Percentiles rank a stretch among this genome's conserved stretches.
Conservation (phyloP, 352 stramenopile species). For the Pseudoperonospora humuli region DNA sequence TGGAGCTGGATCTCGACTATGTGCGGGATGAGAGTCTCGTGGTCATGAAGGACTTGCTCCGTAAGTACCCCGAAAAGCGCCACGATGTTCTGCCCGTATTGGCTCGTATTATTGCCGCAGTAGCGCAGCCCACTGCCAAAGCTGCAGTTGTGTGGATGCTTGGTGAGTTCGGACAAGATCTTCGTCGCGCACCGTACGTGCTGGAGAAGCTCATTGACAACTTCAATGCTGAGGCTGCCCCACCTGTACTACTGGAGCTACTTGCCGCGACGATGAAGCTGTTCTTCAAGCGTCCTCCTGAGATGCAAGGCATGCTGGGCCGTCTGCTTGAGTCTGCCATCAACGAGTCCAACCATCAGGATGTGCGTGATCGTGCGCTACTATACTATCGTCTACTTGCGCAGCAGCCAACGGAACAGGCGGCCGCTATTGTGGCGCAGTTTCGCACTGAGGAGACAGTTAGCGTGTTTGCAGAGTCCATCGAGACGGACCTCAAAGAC, state of each 20-base stretch:
- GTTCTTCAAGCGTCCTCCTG: constrained; percentile 96
- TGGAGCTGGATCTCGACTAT: constrained; percentile 96
- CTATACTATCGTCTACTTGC: constrained; percentile 96
- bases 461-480: constrained; percentile 79
- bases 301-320: constrained; percentile 97
- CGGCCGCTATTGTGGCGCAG: constrained; percentile 82
- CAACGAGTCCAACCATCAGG: constrained; percentile 92
- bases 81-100: constrained; percentile 86
- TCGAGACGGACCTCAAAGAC: constrained; percentile 77
- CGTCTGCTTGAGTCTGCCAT: constrained; percentile 90
- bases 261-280: constrained; percentile 95
- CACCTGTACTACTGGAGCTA: constrained; percentile 90
- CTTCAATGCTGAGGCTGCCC: constrained; percentile 87
- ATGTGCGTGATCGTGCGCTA: constrained; percentile 95
- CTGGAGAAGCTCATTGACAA: constrained; percentile 93
- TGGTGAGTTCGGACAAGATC: constrained; percentile 92
- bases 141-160: constrained; percentile 95
- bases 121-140: constrained; percentile 85
- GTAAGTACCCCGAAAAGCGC: constrained; percentile 93
- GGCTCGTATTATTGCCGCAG: constrained; percentile 57
- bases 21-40: constrained; percentile 94
- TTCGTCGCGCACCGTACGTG: constrained; percentile 92
- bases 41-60: constrained; percentile 93
- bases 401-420: constrained; percentile 88
- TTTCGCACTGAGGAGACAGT: constrained; percentile 73